Evolutionary conservation across 768 basidiomycete genomes (phyloP).

Genomic region (Cystobasidium onofrii): DNA sequence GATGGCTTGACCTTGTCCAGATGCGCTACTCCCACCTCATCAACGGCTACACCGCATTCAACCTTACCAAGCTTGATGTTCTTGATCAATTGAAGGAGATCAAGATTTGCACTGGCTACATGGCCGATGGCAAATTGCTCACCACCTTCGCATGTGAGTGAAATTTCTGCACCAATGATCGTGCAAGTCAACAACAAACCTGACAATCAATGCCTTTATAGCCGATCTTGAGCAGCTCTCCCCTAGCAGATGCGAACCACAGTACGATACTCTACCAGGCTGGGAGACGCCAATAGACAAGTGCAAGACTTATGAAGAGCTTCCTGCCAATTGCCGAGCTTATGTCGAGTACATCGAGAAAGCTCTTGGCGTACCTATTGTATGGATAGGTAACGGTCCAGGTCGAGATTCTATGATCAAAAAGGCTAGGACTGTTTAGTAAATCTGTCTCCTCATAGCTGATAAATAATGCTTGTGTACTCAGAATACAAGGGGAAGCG

Average conservation of each 20-base stretch:
- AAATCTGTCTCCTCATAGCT: not conserved
- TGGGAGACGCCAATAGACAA: slow-evolving; percentile 74
- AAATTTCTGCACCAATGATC: slow-evolving; percentile 53
- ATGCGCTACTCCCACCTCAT: slow-evolving; percentile 83
- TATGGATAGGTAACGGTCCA: slow-evolving; percentile 92
- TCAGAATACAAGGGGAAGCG: no score
- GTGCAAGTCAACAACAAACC: not conserved
- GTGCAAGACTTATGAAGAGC: slow-evolving; percentile 57
- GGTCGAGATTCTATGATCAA: slow-evolving; percentile 67
- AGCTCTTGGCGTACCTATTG: slow-evolving; percentile 62
- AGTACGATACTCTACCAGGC: slow-evolving; percentile 80
- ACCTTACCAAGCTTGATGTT: slow-evolving; percentile 93
- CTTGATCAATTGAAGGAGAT: slow-evolving; percentile 77
- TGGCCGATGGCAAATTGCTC: slow-evolving; percentile 66
- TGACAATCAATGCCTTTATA: slow-evolving; percentile 43
- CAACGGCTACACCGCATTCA: slow-evolving; percentile 89
- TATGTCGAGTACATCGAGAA: slow-evolving; percentile 83
- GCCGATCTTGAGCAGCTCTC: slow-evolving; percentile 78
- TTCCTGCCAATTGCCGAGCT: slow-evolving; percentile 74
- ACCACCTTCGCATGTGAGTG: slow-evolving; percentile 60
- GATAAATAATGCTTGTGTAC: no score
- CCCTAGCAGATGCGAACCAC: slow-evolving; percentile 59
- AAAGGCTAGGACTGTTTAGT: not conserved
- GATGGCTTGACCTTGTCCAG: slow-evolving; percentile 95
- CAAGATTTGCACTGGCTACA: slow-evolving; percentile 76